A percentile compares a stretch with the other conserved stretches of the same genome.
These are phyloP conservation scores for Hyphodiscus sp. DNA, from an alignment of 2,329 filamentous ascomycete species.

Conservation along the genomic window DNA sequence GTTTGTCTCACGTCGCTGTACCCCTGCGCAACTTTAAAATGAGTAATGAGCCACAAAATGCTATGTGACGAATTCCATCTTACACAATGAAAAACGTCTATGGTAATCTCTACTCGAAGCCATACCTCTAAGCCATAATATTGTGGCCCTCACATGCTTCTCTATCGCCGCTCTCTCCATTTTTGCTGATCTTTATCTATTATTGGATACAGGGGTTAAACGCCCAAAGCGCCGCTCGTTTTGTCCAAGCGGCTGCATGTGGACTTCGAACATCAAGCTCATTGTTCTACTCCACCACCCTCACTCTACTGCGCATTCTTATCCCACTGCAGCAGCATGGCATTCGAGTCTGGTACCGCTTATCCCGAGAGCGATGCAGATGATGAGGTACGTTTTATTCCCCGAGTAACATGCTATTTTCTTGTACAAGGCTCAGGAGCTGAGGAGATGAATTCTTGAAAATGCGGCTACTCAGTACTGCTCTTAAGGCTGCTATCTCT, in stretches of 20 bases:
- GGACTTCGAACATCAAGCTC: not conserved
- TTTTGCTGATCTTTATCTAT: not conserved
- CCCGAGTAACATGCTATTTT: too few relatives aligned
- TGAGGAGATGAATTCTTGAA: too few relatives aligned
- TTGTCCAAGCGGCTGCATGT: not conserved
- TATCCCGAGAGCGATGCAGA: constrained; percentile 78
- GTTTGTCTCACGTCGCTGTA: not conserved
- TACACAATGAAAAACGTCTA: not conserved
- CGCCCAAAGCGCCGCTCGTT: too few relatives aligned
- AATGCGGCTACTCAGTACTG: too few relatives aligned
- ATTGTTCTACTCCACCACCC: not conserved
- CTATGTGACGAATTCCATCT: not conserved
- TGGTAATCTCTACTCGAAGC: not conserved
- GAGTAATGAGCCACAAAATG: not conserved
- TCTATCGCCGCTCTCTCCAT: too few relatives aligned
- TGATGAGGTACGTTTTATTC: constrained; percentile 47
- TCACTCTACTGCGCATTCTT: not conserved
- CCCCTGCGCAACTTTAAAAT: not conserved
- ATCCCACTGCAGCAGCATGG: constrained; percentile 30
- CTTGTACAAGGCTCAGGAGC: too few relatives aligned
- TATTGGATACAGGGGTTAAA: not conserved
- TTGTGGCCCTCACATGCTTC: too few relatives aligned
- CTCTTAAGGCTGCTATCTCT: too few relatives aligned
- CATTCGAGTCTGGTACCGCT: constrained; percentile 58
- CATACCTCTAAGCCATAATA: too few relatives aligned